phyloP scores from a whole-genome alignment of 495 filamentous ascomycete species.

The Lasiosphaeriaceae sp. region DNA sequence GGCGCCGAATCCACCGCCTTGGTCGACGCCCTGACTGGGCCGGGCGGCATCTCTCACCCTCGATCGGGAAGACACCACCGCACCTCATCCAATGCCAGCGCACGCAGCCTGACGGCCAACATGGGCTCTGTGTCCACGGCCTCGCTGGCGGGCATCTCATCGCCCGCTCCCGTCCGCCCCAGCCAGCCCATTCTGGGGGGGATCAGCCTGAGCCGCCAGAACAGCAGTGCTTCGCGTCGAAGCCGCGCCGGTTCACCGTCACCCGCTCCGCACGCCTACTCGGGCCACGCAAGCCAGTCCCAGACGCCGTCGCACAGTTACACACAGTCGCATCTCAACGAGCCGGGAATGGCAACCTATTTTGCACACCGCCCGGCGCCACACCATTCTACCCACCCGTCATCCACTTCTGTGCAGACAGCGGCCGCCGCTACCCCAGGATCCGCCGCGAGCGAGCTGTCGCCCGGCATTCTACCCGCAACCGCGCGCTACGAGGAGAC shows the following conservation, averaged over 20 bases:
- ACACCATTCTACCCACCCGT: conserved; percentile 9
- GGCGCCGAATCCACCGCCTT: conserved; percentile 32
- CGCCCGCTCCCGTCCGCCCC: conserved; percentile 30
- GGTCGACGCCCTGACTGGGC: conserved; percentile 25
- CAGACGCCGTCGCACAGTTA: conserved; percentile 11
- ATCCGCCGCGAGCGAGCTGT: conserved; percentile 28
- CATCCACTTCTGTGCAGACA: not conserved
- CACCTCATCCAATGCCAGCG: conserved; percentile 48
- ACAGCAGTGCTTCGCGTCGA: conserved; percentile 40
- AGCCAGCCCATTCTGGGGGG: conserved; percentile 26
- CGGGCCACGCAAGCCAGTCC: not conserved
- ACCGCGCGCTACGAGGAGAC: conserved; percentile 69
- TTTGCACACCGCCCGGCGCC: conserved; percentile 24
- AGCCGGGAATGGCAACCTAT: conserved; percentile 24
- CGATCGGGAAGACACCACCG: conserved; percentile 40
- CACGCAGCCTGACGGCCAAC: conserved; percentile 50
- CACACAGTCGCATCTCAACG: conserved; percentile 16
- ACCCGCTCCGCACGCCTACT: conserved; percentile 9
- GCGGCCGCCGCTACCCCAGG: conserved; percentile 14
- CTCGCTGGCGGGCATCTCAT: conserved; percentile 30
- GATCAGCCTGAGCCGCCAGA: conserved; percentile 38
- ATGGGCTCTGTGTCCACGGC: conserved; percentile 32
- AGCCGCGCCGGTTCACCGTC: conserved; percentile 41
- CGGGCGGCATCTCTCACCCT: conserved; percentile 37
- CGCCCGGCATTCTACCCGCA: conserved; percentile 45